phyloP scores from a whole-genome alignment of 1,284 basidiomycete genomes.

The Naganishia sp. region DNA sequence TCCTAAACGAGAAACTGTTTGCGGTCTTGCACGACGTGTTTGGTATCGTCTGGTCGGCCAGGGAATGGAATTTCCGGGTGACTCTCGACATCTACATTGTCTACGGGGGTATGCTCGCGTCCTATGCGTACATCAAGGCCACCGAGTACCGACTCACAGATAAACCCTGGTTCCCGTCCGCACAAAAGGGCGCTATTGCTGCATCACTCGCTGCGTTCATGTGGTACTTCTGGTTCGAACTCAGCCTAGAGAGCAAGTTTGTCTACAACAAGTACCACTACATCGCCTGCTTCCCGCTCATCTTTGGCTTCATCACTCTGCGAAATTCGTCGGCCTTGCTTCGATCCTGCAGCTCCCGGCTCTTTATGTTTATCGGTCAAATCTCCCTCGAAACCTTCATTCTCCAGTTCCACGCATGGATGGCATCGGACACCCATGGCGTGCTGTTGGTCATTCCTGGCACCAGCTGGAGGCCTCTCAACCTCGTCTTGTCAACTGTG shows the following conservation, averaged over 20 bases:
- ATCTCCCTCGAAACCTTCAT: constrained; percentile 85
- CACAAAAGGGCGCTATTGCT: constrained; percentile 58
- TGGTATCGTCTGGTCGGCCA: constrained; percentile 76
- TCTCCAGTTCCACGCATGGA: constrained; percentile 85
- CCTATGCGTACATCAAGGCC: constrained; percentile 71
- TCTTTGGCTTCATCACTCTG: constrained; percentile 70
- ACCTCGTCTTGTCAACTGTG: constrained; percentile 71
- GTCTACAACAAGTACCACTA: constrained; percentile 82
- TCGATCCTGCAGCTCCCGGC: constrained; percentile 66
- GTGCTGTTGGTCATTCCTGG: constrained; percentile 76
- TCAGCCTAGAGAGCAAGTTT: constrained; percentile 73
- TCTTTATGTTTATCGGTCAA: constrained; percentile 77
- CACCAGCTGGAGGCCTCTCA: constrained; percentile 68
- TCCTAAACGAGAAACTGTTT: constrained; percentile 68
- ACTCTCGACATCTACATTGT: constrained; percentile 84
- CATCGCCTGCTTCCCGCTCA: constrained; percentile 75
- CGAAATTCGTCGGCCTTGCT: constrained; percentile 72
- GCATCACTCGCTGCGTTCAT: constrained; percentile 61
- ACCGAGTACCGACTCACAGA: constrained; percentile 72
- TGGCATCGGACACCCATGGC: constrained; percentile 82
- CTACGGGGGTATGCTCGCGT: constrained; percentile 78
- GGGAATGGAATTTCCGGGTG: constrained; percentile 83
- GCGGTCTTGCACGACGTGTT: constrained; percentile 64
- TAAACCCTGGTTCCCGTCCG: constrained; percentile 64
- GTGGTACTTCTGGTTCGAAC: constrained; percentile 82